phyloP scores from a whole-genome alignment of 805 yeast species.

The Pichia ethanolica region DNA sequence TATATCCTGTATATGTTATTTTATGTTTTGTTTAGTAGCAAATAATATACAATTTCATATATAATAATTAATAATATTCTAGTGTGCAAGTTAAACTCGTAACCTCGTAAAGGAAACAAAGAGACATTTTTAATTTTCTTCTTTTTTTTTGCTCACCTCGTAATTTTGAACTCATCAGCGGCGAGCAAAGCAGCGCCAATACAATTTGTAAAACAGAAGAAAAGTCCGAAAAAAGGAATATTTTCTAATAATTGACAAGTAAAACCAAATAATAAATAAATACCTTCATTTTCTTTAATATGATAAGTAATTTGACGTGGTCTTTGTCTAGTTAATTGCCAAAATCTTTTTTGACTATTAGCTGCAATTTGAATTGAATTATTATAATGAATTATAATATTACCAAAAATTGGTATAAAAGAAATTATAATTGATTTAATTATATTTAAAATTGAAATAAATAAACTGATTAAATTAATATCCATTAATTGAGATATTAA shows the following conservation, averaged over 20 bases:
- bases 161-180: conserved; percentile 16
- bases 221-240: conserved; percentile 34
- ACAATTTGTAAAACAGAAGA: conserved; percentile 53
- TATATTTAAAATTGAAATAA: background rate
- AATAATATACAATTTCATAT: no score
- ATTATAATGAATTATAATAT: conserved; percentile 14
- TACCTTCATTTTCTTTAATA: conserved; percentile 28
- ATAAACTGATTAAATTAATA: conserved; percentile 8
- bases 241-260: conserved; percentile 44
- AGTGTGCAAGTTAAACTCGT: no score
- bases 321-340: conserved; percentile 20
- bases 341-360: conserved; percentile 16
- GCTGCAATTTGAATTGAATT: conserved; percentile 15
- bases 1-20: no score
- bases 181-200: conserved; percentile 62
- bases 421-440: conserved; percentile 15
- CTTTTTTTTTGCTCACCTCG: background rate
- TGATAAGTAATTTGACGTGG: conserved; percentile 22
- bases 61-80: no score
- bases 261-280: conserved; percentile 44
- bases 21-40: no score
- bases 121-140: no score
- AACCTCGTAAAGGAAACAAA: no score
- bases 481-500: conserved; percentile 18
- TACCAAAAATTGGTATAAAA: conserved; percentile 22